phyloP scores from a whole-genome alignment of 192 early-diverging fungal genomes.

The Umbelopsis isabellina region DNA sequence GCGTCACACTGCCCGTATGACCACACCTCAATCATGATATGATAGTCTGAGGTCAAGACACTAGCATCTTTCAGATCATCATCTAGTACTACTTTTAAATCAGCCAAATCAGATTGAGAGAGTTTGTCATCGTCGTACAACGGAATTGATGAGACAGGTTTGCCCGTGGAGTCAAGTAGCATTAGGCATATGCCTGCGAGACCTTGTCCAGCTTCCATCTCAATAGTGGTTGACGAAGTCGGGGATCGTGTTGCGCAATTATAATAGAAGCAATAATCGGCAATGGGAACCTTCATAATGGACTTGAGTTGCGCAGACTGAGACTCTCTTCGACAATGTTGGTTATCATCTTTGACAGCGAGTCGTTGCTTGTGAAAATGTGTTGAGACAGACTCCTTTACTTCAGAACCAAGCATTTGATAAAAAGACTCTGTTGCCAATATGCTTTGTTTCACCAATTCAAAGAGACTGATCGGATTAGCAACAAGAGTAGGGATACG shows the following conservation, averaged over 20 bases:
- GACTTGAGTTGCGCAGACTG: background rate
- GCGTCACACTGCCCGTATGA: slow-evolving; percentile 47
- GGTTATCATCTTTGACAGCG: background rate
- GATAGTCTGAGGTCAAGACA: slow-evolving; percentile 27
- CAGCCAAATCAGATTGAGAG: background rate
- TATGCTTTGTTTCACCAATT: slow-evolving; percentile 65
- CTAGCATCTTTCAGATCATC: slow-evolving; percentile 29
- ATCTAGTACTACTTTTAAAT: slow-evolving; percentile 20
- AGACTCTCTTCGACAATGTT: background rate
- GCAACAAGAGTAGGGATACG: slow-evolving; percentile 56
- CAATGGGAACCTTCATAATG: slow-evolving; percentile 19
- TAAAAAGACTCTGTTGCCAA: slow-evolving; percentile 3
- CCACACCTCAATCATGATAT: slow-evolving; percentile 54
- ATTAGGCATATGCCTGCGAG: slow-evolving; percentile 57
- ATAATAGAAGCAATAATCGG: slow-evolving; percentile 57
- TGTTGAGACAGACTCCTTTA: background rate
- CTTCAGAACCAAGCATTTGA: background rate
- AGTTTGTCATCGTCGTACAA: slow-evolving; percentile 1
- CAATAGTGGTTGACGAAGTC: slow-evolving; percentile 37
- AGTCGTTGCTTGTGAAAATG: background rate
- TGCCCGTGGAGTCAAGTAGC: slow-evolving; percentile 41
- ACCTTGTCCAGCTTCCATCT: slow-evolving; percentile 51
- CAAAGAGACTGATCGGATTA: slow-evolving; percentile 63
- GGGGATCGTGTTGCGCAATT: slow-evolving; percentile 39
- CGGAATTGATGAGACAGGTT: slow-evolving; percentile 44